Base-by-base conservation (phyloP, 2,329 filamentous ascomycete genomes). In the Alternaria conjuncta region DNA sequence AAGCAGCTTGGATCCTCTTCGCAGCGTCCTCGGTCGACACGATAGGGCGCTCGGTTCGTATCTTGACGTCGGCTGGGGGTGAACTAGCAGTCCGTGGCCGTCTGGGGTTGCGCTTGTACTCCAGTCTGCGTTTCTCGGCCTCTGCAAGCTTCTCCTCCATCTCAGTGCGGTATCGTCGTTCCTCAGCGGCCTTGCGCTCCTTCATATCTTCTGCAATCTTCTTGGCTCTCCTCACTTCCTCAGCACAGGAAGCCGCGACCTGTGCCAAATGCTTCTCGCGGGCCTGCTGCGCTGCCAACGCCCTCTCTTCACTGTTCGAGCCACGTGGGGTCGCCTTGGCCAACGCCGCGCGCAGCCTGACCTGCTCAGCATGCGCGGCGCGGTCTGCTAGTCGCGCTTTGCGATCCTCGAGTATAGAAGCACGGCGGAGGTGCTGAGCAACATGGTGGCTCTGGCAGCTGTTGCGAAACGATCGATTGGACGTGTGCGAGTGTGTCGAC, bases 101-200 rank as follows among this genome's bases (percentile, higher is more conserved):
- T 87, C 75, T 90, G 46, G 80, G 63, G 65, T 83, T 85, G 57
- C 82, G 79, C 72, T 84, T 82, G 71, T 85, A 85, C 67, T 85
- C 83, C 55, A 80, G 87, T 63, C 92, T 85, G 71, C 92, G 86
- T 76, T 84, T 87, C 78, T 94, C 91, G 0, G 91, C 92, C 74
- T 94, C 92, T 30, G 91, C 90, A 71, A 93, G 86, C 67, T 90
- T 89, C 81, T 94, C 92, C 76, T 94, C 90, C 86, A 94, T 93
- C 77, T 94, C 91, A 55, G 87, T 81, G 66, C 89, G 88, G 76
- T 92, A 85, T 73, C 89, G 89, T 70, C 85, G 86, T 60, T 92
- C 86, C 67, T 94, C 91, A 60, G 90, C 89, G 75, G 93, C 90
- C 67, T 92, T 89, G 78, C 91, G 90, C 81, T 92, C 90, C 80